These are phyloP conservation scores for Trichosporon sp. DNA, from an alignment of 1,284 basidiomycete species.

Conservation along the genomic window DNA sequence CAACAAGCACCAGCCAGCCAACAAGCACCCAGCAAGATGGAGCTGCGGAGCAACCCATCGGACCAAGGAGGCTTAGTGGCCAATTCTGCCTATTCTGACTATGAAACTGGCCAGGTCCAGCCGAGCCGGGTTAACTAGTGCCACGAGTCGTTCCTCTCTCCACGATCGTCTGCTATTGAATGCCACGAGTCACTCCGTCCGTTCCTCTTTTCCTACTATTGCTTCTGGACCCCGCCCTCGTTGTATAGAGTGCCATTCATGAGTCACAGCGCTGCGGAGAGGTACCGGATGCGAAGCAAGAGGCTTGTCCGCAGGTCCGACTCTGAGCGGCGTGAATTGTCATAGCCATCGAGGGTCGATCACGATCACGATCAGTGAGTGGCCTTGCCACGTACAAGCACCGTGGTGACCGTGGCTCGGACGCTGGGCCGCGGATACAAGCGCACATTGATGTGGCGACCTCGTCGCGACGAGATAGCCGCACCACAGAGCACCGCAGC, in stretches of 20 bases:
- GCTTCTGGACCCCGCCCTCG: no score
- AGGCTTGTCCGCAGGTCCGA: neutral
- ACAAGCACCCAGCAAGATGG: no score
- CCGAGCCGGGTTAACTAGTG: neutral
- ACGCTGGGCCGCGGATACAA: neutral
- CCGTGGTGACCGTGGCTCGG: no score
- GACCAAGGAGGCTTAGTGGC: neutral
- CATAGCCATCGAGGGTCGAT: no score
- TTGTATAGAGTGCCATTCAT: neutral
- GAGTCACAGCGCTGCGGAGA: neutral
- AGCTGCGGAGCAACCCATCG: neutral
- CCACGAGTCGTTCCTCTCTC: neutral
- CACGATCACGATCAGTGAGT: neutral
- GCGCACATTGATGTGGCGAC: no score
- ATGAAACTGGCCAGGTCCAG: neutral
- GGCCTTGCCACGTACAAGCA: neutral
- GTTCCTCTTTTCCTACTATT: neutral
- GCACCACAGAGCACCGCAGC: neutral
- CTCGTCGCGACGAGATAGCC: neutral
- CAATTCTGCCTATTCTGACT: neutral
- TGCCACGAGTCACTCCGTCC: neutral
- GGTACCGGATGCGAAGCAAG: neutral
- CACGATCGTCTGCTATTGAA: neutral
- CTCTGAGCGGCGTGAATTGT: no score
- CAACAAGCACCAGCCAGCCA: neutral